phyloP scores from a whole-genome alignment of 129 eudicot species.

The Flaveria sonorensis region DNA sequence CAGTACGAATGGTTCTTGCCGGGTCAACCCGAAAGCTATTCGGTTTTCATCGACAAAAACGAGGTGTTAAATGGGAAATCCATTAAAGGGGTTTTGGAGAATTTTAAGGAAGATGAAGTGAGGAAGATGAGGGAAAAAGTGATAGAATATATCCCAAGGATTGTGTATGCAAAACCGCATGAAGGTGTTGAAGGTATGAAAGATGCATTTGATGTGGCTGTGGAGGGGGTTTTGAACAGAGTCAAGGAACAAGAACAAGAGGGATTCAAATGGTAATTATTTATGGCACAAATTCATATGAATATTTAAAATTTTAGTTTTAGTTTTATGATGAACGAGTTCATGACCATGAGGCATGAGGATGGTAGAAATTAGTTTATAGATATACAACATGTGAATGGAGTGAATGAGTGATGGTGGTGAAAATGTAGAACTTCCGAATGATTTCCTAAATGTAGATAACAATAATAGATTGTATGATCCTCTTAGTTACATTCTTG shows the following conservation, averaged over 20 bases:
- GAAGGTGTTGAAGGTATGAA: constrained; percentile 60
- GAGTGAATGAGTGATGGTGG: background rate
- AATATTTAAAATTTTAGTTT: background rate
- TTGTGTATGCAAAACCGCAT: constrained; percentile 64
- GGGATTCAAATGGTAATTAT: constrained; percentile 64
- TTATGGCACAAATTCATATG: constrained; percentile 10
- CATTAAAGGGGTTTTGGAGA: constrained; percentile 54
- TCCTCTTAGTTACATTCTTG: no score
- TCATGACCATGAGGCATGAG: background rate
- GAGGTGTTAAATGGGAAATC: constrained; percentile 78
- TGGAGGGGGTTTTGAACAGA: constrained; percentile 74
- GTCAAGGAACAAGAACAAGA: constrained; percentile 59
- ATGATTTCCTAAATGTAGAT: background rate
- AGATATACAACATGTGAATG: background rate
- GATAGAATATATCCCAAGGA: constrained; percentile 66
- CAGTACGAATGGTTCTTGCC: constrained; percentile 96
- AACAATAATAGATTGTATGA: no score
- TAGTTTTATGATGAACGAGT: background rate
- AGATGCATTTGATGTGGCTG: constrained; percentile 91
- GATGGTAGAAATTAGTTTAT: constrained; percentile 24
- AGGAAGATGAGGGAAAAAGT: constrained; percentile 78
- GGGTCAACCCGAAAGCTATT: constrained; percentile 67
- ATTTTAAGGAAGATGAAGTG: constrained; percentile 51
- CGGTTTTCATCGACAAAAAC: constrained; percentile 75
- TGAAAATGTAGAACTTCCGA: constrained; percentile 6